Evolutionary conservation across 768 basidiomycete species (phyloP).

Genomic region (Clitopilus hobsonii): DNA sequence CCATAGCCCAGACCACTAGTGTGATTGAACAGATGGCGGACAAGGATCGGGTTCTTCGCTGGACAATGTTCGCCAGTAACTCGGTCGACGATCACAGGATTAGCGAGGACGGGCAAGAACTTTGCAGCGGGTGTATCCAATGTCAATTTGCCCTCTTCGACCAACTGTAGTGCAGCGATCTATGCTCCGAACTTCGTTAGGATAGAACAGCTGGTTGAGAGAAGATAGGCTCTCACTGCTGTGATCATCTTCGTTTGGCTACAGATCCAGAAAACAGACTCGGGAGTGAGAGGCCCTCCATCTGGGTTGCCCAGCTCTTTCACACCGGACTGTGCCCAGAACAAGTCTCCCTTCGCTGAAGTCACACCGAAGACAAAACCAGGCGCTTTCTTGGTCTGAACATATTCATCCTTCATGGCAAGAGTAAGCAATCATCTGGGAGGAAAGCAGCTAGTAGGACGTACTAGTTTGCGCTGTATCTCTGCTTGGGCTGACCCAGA

Average conservation of each 20-base stretch:
- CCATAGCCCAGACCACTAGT: constrained; percentile 19
- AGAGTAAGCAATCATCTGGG: too few species aligned
- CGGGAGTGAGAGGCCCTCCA: constrained; percentile 16
- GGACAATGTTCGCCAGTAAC: constrained; percentile 7
- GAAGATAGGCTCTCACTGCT: constrained; percentile 17
- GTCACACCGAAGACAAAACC: constrained; percentile 24
- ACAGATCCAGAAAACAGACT: constrained; percentile 30
- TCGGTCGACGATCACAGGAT: constrained; percentile 13
- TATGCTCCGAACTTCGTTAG: constrained; percentile 5
- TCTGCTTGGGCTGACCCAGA: too few species aligned
- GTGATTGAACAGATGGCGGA: constrained; percentile 18
- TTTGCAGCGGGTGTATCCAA: constrained; percentile 22
- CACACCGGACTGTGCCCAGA: constrained; percentile 19
- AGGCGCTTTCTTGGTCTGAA: constrained; percentile 15
- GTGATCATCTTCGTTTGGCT: constrained; percentile 31
- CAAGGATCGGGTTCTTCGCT: constrained; percentile 12
- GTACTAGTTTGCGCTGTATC: too few species aligned
- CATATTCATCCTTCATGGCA: too few species aligned
- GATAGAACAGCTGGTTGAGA: not conserved
- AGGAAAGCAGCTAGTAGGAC: too few species aligned
- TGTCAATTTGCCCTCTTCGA: constrained; percentile 24
- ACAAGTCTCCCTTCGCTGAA: constrained; percentile 20
- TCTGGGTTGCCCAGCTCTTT: constrained; percentile 18
- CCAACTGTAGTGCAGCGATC: constrained; percentile 23
- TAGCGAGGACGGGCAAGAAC: constrained; percentile 24